Base-by-base conservation (phyloP, 257 asterid genomes). In the Vinca minor region DNA sequence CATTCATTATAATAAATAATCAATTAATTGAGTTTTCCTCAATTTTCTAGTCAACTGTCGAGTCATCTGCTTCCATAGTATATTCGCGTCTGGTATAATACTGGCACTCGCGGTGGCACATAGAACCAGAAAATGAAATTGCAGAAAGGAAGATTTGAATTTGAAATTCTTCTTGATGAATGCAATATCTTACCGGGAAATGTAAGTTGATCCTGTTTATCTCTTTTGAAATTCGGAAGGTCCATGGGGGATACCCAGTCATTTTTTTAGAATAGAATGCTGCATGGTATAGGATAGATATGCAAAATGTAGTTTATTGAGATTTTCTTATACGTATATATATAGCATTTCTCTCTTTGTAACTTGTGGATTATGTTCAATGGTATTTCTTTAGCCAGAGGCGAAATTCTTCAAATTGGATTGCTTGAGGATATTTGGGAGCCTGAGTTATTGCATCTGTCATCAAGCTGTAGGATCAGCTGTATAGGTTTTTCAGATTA, bases 1-100 rank as follows among this genome's bases (percentile, higher is more conserved):
- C 83, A 80, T 72, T 84, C 96, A 32, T 81, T 91, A 74, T 91
- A 77, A 80, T 66, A 44, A 77, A 80, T 66, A 44, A 64, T 80
- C 76, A 61, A 55, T 78, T 65, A 73, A 69, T 78, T 71, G 42
- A 64, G 62, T 46, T 79, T 62, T 52, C 67, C 58, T 8, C 4
- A 42, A 17, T 56, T 63, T 73, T 66, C 66, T 68, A 78, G 80
- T 71, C 69, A 20, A 72, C 54, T 45, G 67, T 64, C 23, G 47
- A 68, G 35, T 75, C 71, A 20, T 61, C 66, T 71, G 63, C 72
- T 57, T 71, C 78, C 11, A 26, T 41, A 10, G 61, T 61, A 50
- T 56, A 67, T 61, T 71, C 45, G 60, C 58, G 44, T 46, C 59
- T 67, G 73, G 65, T 73, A 63, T 53, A 68, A 50, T 62, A 67